Base-by-base conservation (phyloP, 352 stramenopile genomes). In the Globisporangium splendens region DNA sequence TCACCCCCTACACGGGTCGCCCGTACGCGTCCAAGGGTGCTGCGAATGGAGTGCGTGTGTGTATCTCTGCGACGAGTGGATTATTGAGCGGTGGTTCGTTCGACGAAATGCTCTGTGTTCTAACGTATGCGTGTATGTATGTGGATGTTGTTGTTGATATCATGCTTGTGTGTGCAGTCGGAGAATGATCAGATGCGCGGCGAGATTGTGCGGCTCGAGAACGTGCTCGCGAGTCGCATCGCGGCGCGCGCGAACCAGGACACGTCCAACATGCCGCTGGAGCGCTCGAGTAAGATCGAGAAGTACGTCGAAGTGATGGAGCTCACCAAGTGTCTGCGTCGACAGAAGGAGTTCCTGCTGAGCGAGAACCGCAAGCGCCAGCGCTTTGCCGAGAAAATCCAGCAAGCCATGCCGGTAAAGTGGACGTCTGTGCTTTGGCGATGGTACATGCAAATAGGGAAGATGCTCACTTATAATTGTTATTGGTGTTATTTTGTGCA, bases 291-390 rank as follows among this genome's bases (percentile, higher is more conserved):
- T 60, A 91, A 91, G 61, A 93, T 93, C 50, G 83, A 93, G 54
- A 93, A 93, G 56, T 93, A 93, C 70, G 79, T 91, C 50, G 83
- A 93, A 60, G 80, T 91, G 21, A 91, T 93, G 83, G 83, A 93
- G 46, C 77, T 93, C 22, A 93, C 81, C 63, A 93, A 93, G 68
- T 93, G 83, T 70, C 66, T 93, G 53, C 83, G 83, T 31, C 83
- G 83, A 35, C 83, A 93, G 56, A 91, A 93, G 56, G 79, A 93
- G 72, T 93, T 91, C 41, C 41, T 93, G n/a, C 61, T 93, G 28
- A 91, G 76, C 35, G 83, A 93, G 56, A 93, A 93, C 65, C 81
- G 81, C 70, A 93, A 93, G 66, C 79, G 83, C 52, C 80, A 93
- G 64, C 81, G 81, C 42, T 93, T 93, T 59, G 83, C 83, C 1